phyloP scores from a whole-genome alignment of 768 basidiomycete species.

The Mycena vitilis region DNA sequence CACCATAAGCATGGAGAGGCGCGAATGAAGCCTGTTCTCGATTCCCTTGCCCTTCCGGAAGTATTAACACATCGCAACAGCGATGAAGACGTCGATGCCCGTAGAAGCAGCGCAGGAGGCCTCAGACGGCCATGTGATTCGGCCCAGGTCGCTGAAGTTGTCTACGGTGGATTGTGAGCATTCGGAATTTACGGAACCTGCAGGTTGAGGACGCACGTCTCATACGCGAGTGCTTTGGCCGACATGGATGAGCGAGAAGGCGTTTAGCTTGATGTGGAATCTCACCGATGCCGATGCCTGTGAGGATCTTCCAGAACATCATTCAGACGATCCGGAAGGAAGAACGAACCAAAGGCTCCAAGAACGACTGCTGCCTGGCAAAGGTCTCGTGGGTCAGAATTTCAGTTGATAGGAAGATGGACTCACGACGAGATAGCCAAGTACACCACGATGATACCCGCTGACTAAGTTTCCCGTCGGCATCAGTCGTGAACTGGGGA shows the following conservation, averaged over 20 bases:
- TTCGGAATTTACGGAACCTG: constrained; percentile 47
- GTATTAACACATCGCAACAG: constrained; percentile 49
- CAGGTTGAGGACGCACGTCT: constrained; percentile 37
- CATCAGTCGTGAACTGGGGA: background rate
- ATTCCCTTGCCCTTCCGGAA: constrained; percentile 46
- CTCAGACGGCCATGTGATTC: constrained; percentile 54
- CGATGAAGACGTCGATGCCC: constrained; percentile 57
- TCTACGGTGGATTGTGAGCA: constrained; percentile 41
- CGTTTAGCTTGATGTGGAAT: background rate
- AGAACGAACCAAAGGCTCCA: constrained; percentile 52
- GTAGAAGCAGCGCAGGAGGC: constrained; percentile 52
- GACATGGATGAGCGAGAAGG: background rate
- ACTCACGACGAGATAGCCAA: constrained; percentile 53
- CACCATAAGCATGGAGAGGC: constrained; percentile 49
- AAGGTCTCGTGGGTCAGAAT: background rate
- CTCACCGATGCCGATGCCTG: constrained; percentile 51
- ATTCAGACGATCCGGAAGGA: background rate
- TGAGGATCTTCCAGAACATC: too few species aligned
- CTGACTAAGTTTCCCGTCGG: constrained; percentile 40
- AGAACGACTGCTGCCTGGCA: constrained; percentile 47
- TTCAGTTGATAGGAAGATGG: constrained; percentile 34
- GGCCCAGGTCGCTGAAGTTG: constrained; percentile 44
- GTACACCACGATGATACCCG: constrained; percentile 50
- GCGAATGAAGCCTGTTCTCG: constrained; percentile 42
- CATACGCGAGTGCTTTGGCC: constrained; percentile 38